A percentile compares a stretch with the other conserved stretches of the same genome.
These are phyloP conservation scores for Aspergillus incahuasiensis DNA, from an alignment of 495 filamentous ascomycete species.

Conservation along the genomic window DNA sequence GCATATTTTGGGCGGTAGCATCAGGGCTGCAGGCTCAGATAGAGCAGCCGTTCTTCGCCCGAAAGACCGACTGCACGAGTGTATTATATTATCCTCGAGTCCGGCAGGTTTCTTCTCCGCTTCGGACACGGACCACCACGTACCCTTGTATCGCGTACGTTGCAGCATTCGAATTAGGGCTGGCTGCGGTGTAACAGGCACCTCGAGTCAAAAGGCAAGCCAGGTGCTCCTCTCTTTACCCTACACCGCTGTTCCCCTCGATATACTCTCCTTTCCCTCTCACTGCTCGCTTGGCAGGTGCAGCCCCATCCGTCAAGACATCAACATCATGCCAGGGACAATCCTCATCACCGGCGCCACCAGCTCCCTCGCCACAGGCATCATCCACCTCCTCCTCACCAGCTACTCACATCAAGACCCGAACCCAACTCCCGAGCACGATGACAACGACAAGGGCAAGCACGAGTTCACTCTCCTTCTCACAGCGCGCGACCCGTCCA, in stretches of 20 bases:
- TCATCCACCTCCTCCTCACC: slow-evolving; percentile 29
- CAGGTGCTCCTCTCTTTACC: background rate
- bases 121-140: background rate
- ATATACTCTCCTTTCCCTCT: background rate
- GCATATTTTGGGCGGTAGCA: too few relatives aligned
- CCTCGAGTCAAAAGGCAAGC: background rate
- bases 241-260: background rate
- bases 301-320: too few relatives aligned
- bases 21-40: too few relatives aligned
- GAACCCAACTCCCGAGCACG: background rate
- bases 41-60: too few relatives aligned
- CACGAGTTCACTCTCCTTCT: slow-evolving; percentile 32
- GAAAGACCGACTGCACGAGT: too few relatives aligned
- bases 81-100: too few relatives aligned
- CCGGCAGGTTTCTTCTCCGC: too few relatives aligned
- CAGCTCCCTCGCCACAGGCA: slow-evolving; percentile 33
- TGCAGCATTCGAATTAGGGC: background rate
- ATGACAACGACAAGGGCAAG: background rate
- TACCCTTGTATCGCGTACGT: background rate
- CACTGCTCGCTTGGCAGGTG: background rate
- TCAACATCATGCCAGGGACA: slow-evolving; percentile 22
- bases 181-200: background rate
- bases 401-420: slow-evolving; percentile 10
- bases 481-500: slow-evolving; percentile 35
- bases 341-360: slow-evolving; percentile 47